These are phyloP conservation scores for Colletotrichum aenigma DNA, from an alignment of 2,329 filamentous ascomycete species.

Conservation along the genomic window DNA sequence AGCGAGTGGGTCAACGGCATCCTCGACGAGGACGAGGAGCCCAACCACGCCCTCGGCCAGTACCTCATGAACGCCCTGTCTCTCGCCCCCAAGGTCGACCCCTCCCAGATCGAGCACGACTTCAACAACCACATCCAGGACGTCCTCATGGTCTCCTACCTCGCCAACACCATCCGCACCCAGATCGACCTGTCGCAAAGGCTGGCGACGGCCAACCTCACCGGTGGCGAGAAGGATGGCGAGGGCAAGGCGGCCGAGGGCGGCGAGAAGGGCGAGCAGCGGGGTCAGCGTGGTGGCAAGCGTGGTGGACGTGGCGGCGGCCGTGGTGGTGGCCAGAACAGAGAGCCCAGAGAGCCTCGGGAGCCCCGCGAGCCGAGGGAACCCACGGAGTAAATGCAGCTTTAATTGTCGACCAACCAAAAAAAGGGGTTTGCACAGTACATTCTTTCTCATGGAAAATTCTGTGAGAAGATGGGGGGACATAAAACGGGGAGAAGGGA, in stretches of 20 bases:
- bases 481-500: neutral
- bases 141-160: slow-evolving; percentile 95
- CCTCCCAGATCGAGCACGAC: slow-evolving; percentile 89
- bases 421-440: neutral
- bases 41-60: slow-evolving; percentile 90
- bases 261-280: slow-evolving; percentile 49
- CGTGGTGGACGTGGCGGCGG: slow-evolving; percentile 57
- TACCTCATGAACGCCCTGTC: slow-evolving; percentile 93
- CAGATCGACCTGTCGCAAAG: slow-evolving; percentile 98
- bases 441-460: neutral
- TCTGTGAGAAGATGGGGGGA: neutral
- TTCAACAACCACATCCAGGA: slow-evolving; percentile 99
- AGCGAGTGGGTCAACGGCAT: slow-evolving; percentile 92
- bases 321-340: slow-evolving; percentile 51
- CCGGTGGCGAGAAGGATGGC: slow-evolving; percentile 51
- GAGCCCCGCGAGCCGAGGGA: slow-evolving; percentile 48
- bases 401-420: slow-evolving; percentile 5
- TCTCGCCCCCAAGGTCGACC: slow-evolving; percentile 92
- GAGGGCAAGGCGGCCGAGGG: slow-evolving; percentile 49
- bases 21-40: slow-evolving; percentile 89
- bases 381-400: slow-evolving; percentile 36
- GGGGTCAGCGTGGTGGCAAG: slow-evolving; percentile 49
- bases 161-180: slow-evolving; percentile 97
- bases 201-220: slow-evolving; percentile 78
- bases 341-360: slow-evolving; percentile 44